Percentiles rank a stretch among this genome's conserved stretches.
Conservation (phyloP, 2,329 filamentous ascomycete species). For the Alternaria brassicicola region DNA sequence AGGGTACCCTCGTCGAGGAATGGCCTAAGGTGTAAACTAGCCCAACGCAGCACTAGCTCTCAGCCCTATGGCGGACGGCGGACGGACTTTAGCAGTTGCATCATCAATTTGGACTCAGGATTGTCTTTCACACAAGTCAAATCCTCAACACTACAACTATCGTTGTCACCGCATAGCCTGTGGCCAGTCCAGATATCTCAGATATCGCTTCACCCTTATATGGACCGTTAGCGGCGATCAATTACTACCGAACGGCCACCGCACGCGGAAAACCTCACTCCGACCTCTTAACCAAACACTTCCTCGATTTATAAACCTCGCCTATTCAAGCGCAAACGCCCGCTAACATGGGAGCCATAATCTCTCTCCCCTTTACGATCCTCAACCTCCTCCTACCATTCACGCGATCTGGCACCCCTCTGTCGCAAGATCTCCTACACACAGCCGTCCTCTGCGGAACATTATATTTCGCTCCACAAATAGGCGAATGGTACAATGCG, state of each 20-base stretch:
- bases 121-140: not conserved
- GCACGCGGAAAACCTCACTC: not conserved
- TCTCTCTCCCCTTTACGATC: slow-evolving; percentile 33
- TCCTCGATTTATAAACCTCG: not conserved
- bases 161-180: not conserved
- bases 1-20: not conserved
- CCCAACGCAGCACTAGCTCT: slow-evolving; percentile 1
- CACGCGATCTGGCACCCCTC: slow-evolving; percentile 54
- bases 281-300: not conserved
- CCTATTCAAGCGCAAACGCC: not conserved
- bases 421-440: slow-evolving; percentile 56
- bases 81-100: slow-evolving; percentile 11
- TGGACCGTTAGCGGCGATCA: slow-evolving; percentile 3
- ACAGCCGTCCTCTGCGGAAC: slow-evolving; percentile 52
- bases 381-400: slow-evolving; percentile 57
- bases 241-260: not conserved
- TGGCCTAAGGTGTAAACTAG: not conserved
- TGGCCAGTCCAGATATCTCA: not conserved
- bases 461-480: slow-evolving; percentile 56
- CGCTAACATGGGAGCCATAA: slow-evolving; percentile 36
- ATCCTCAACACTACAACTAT: not conserved
- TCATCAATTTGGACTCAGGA: slow-evolving; percentile 13
- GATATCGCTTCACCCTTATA: not conserved
- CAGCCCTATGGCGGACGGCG: slow-evolving; percentile 13
- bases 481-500: slow-evolving; percentile 50